These are phyloP conservation scores for Puya raimondii DNA, from an alignment of 176 grass and related monocot species.

Conservation along the genomic window DNA sequence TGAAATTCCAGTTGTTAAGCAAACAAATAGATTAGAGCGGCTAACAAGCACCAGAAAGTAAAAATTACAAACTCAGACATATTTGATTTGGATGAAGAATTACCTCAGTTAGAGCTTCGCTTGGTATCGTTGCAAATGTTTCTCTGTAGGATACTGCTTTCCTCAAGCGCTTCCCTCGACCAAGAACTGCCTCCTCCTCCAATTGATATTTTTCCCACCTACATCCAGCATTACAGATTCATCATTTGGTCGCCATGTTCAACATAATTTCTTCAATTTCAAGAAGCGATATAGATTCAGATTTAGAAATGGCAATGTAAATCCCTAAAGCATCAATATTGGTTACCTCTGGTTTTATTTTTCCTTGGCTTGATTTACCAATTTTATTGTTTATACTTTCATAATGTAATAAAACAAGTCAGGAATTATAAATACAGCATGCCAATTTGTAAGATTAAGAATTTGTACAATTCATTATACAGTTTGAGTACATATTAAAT, in stretches of 20 bases:
- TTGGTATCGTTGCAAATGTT: slow-evolving; percentile 77
- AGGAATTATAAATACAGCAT: too few relatives aligned
- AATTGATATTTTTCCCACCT: slow-evolving; percentile 96
- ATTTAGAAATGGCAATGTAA: background rate
- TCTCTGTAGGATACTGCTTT: slow-evolving; percentile 98
- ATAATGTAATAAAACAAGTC: too few relatives aligned
- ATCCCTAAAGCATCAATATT: background rate
- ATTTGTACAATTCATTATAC: too few relatives aligned
- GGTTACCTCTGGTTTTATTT: too few relatives aligned
- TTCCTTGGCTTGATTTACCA: too few relatives aligned
- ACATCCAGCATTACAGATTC: slow-evolving; percentile 24
- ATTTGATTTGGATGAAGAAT: slow-evolving; percentile 3
- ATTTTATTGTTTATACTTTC: too few relatives aligned
- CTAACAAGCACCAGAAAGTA: slow-evolving; percentile 8
- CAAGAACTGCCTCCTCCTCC: slow-evolving; percentile 88
- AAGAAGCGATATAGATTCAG: background rate
- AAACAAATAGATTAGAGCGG: background rate
- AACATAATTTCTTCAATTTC: background rate
- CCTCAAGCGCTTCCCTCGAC: slow-evolving; percentile 89
- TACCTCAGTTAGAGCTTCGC: slow-evolving; percentile 98
- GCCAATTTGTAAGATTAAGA: too few relatives aligned
- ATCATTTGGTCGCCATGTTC: slow-evolving; percentile 2
- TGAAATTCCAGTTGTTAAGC: background rate
- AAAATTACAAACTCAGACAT: background rate
- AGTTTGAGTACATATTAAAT: too few relatives aligned